Conservation (phyloP, 78 protist genomes). For the Neovahlkampfia damariscottae region DNA sequence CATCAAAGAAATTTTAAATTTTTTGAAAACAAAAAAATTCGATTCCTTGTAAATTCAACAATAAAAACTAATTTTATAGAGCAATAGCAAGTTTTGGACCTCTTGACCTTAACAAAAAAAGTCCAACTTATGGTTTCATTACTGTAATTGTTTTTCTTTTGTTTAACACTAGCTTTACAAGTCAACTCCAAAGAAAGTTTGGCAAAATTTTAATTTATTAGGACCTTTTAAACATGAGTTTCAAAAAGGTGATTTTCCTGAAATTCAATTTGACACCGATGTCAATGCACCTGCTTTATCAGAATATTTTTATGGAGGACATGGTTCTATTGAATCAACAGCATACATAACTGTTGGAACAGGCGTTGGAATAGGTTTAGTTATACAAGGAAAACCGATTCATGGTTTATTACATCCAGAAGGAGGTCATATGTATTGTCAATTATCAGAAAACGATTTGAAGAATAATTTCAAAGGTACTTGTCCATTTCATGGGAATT, state of each 20-base stretch:
- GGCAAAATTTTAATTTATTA: constrained; percentile 43
- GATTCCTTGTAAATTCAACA: background rate
- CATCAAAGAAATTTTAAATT: background rate
- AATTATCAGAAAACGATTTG: background rate
- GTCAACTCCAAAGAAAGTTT: constrained; percentile 72
- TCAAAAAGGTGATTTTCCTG: background rate
- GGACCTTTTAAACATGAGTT: constrained; percentile 6
- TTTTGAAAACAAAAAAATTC: background rate
- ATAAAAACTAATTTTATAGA: background rate
- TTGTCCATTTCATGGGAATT: constrained; percentile 55
- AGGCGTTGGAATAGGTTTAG: constrained; percentile 79
- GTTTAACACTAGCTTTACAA: no score
- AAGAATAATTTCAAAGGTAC: constrained; percentile 19
- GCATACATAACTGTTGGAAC: constrained; percentile 80
- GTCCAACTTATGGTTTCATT: constrained; percentile 50
- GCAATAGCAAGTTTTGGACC: constrained; percentile 80
- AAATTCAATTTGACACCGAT: constrained; percentile 64
- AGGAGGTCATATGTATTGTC: constrained; percentile 55
- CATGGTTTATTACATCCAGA: constrained; percentile 68
- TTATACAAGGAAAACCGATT: constrained; percentile 23
- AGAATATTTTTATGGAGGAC: constrained; percentile 34
- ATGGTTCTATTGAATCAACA: constrained; percentile 16
- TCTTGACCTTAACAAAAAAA: constrained; percentile 28
- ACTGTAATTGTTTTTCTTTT: no score
- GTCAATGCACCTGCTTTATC: constrained; percentile 74